Evolutionary conservation across 2,329 filamentous ascomycete genomes (phyloP).

Genomic region (Hypoxylon rubiginosum): DNA sequence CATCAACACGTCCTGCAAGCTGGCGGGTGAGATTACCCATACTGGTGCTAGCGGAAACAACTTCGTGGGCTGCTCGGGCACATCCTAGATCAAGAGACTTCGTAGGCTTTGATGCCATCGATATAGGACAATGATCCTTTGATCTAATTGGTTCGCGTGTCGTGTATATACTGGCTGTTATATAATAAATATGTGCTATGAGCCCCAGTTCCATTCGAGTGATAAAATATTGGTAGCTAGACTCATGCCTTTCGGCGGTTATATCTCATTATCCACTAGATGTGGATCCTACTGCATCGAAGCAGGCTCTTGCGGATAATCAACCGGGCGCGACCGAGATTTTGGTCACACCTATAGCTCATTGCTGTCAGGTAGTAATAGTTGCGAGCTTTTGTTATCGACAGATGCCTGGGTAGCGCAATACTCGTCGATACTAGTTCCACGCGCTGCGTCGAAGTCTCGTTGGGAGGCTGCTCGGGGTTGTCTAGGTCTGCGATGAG

Average conservation of each 20-base stretch:
- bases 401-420: conserved; percentile 1
- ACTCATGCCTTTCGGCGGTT: background rate
- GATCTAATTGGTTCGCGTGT: background rate
- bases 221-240: background rate
- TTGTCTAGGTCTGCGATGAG: background rate
- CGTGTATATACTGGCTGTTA: conserved; percentile 3
- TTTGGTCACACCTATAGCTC: too few relatives aligned
- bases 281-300: background rate
- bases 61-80: conserved; percentile 72
- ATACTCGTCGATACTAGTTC: conserved; percentile 2
- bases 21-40: conserved; percentile 77
- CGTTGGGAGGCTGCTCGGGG: background rate
- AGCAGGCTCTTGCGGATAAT: too few relatives aligned
- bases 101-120: background rate
- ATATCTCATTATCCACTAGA: background rate
- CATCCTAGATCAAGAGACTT: conserved; percentile 33
- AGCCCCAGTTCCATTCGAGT: background rate
- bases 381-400: background rate
- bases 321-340: too few relatives aligned
- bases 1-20: conserved; percentile 68
- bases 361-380: background rate
- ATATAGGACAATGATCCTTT: background rate
- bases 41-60: conserved; percentile 76
- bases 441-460: conserved; percentile 11
- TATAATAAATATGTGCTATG: background rate